Evolutionary conservation across 768 basidiomycete genomes (phyloP), one percentile per base, ranked within the genome.

Genomic region (Cystofilobasidium capitatum): DNA sequence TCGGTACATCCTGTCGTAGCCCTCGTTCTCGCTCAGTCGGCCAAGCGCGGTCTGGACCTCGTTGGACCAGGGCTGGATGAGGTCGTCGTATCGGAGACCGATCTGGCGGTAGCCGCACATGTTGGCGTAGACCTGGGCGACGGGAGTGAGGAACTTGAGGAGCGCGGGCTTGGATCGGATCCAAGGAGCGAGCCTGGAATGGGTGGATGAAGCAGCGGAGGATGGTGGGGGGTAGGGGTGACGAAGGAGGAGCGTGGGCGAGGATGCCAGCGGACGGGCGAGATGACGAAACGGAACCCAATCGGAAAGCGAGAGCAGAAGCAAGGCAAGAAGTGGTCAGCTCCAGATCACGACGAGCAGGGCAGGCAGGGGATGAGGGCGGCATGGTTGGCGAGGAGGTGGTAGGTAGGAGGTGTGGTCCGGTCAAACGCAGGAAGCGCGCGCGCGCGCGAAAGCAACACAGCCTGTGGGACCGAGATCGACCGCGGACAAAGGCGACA

Each of bases 1-100:
- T 70, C 96, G 88, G 83, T 81, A 96, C 65, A 85, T 84, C 70
- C 96, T 89, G 82, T 96, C 93, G 78, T 92, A 97, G 39, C 81
- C 75, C 79, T 97, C 86, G 58, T 83, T 82, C 37, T 83, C 81
- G 55, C 89, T 85, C 75, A 99, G 80, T 74, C 94, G 91, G 51
- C 75, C 76, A 71, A 99, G 78, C 40, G 94, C 94, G 93, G 51
- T 55, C 51, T 55, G 51, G 51, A 55, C 51, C 51, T 55, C 51
- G 51, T 55, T 55, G 29, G 51, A 55, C 51, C 51, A 55, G 5
- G 51, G 51, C 51, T 55, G 51, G 51, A 55, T 31, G 12, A 55
- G 51, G 51, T 55, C 51, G 51, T 55, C 51, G 51, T 55, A 55
- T 2, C 51, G 51, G 29, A 55, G 29, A 31, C 51, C 51, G 31